phyloP scores from a whole-genome alignment of 208 protist genomes.

The Crithidia thermophila region DNA sequence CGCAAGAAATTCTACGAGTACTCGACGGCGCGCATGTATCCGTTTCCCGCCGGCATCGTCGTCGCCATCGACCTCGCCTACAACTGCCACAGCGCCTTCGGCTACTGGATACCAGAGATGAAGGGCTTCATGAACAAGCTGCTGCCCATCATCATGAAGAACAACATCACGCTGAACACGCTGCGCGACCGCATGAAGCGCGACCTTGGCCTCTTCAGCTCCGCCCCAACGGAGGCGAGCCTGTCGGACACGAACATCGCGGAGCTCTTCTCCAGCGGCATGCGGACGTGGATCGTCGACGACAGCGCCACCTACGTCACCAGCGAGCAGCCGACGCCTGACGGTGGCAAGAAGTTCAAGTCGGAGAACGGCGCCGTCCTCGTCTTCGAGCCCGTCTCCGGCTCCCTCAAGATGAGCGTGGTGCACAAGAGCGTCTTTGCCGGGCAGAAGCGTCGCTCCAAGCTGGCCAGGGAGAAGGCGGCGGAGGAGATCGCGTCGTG shows the following conservation, averaged over 20 bases:
- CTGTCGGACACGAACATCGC: slow-evolving; percentile 98
- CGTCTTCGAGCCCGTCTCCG: slow-evolving; percentile 99
- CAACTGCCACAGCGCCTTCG: slow-evolving; percentile 98
- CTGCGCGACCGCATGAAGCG: slow-evolving; percentile 99
- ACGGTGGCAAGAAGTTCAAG: slow-evolving; percentile 98
- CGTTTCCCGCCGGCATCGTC: slow-evolving; percentile 98
- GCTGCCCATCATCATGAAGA: slow-evolving; percentile 99
- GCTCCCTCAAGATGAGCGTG: slow-evolving; percentile 99
- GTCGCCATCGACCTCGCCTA: slow-evolving; percentile 99
- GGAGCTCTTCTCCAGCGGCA: slow-evolving; percentile 99
- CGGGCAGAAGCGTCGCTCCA: slow-evolving; percentile 99
- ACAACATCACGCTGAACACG: slow-evolving; percentile 99
- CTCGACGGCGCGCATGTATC: slow-evolving; percentile 99
- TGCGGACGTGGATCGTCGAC: slow-evolving; percentile 99
- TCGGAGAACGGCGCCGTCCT: slow-evolving; percentile 99
- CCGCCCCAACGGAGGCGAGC: slow-evolving; percentile 99
- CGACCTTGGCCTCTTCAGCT: slow-evolving; percentile 99
- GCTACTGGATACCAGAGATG: slow-evolving; percentile 98
- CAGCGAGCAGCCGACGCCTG: slow-evolving; percentile 99
- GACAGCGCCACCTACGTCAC: slow-evolving; percentile 99
- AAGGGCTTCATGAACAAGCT: slow-evolving; percentile 98
- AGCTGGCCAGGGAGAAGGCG: slow-evolving; percentile 99
- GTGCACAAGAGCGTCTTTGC: slow-evolving; percentile 99
- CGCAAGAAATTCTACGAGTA: slow-evolving; percentile 99
- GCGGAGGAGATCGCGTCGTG: slow-evolving; percentile 99